Evolutionary conservation across 75 land plant species (phyloP).

Genomic region (Cryptomeria japonica): DNA sequence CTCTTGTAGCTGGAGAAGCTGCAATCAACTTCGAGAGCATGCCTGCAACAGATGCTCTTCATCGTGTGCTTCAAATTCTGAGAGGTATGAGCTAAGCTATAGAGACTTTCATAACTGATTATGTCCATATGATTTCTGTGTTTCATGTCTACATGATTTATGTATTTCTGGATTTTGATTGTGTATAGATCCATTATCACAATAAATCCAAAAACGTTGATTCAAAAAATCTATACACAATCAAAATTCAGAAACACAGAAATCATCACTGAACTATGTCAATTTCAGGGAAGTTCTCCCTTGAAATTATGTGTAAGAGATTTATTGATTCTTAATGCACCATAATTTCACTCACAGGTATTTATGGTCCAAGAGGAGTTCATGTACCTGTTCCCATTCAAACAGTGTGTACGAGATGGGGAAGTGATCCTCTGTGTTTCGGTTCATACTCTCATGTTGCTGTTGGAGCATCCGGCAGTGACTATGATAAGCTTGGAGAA

Average conservation of each 20-base stretch:
- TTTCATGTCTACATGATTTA: no score
- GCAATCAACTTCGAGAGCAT: slow-evolving; percentile 59
- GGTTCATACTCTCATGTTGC: slow-evolving; percentile 81
- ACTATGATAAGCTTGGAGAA: slow-evolving; percentile 62
- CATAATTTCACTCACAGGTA: slow-evolving; percentile 39
- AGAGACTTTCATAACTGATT: background rate
- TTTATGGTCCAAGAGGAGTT: slow-evolving; percentile 57
- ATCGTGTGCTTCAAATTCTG: slow-evolving; percentile 57
- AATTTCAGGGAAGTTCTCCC: no score
- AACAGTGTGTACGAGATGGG: slow-evolving; percentile 71
- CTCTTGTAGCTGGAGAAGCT: slow-evolving; percentile 82
- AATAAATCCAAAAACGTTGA: no score
- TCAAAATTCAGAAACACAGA: no score
- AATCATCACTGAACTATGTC: no score
- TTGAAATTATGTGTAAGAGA: no score
- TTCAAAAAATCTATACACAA: no score
- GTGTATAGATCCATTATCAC: no score
- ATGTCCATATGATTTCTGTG: no score
- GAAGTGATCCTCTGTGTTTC: slow-evolving; percentile 53
- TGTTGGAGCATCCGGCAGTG: slow-evolving; percentile 62
- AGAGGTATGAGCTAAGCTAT: slow-evolving; percentile 45
- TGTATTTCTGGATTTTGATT: no score
- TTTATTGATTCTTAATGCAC: background rate
- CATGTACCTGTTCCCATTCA: slow-evolving; percentile 69
- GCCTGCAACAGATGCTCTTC: slow-evolving; percentile 48